Conservation (phyloP, 1,139 yeast species). For the Yamadazyma songkhlaensis region DNA sequence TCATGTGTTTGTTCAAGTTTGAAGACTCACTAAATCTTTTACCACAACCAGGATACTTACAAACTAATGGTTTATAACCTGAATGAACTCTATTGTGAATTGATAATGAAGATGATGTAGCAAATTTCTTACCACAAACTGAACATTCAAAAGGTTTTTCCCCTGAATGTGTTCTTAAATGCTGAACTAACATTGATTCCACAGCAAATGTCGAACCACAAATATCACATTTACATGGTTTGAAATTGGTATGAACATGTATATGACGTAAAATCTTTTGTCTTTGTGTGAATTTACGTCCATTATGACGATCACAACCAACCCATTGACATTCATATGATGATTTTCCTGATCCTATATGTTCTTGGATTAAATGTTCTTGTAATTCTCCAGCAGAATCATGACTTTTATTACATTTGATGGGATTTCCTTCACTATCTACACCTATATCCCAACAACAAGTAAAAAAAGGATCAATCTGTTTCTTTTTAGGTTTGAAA, state of each 20-base stretch:
- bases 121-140: conserved; percentile 49
- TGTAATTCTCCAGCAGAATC: conserved; percentile 58
- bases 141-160: conserved; percentile 56
- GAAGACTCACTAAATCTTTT: conserved; percentile 87
- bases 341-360: conserved; percentile 72
- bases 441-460: conserved; percentile 48
- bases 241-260: conserved; percentile 82
- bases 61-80: conserved; percentile 73
- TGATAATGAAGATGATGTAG: conserved; percentile 53
- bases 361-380: conserved; percentile 62
- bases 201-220: conserved; percentile 74
- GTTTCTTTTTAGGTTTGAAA: conserved; percentile 24
- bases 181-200: conserved; percentile 66
- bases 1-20: conserved; percentile 85
- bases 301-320: conserved; percentile 64
- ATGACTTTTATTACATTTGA: conserved; percentile 51
- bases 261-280: conserved; percentile 86
- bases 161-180: conserved; percentile 84
- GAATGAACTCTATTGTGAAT: conserved; percentile 55
- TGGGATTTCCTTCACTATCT: conserved; percentile 27
- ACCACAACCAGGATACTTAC: conserved; percentile 78
- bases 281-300: conserved; percentile 68
- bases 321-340: conserved; percentile 74
- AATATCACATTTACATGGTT: conserved; percentile 66
- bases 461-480: conserved; percentile 25